Evolutionary conservation across 2,329 filamentous ascomycete species (phyloP), one percentile per base, ranked within the genome.

Genomic region (Graphilbum ipis-grandicollis): DNA sequence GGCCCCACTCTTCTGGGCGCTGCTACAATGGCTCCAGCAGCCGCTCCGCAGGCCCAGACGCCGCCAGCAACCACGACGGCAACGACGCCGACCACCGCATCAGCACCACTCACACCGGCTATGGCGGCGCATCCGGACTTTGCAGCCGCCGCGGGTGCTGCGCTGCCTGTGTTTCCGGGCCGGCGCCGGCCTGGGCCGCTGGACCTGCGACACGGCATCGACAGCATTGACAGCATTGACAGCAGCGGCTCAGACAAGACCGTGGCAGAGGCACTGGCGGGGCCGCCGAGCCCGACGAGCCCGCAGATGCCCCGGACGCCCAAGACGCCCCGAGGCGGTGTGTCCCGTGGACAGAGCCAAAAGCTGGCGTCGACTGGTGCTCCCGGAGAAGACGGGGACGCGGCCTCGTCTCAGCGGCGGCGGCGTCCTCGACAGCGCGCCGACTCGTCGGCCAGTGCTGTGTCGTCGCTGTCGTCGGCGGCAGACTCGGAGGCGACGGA

Each of bases 401-500:
- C 34, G 10, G 22, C 38, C 14, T 15, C 39, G n/a, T 19, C 28
- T 13, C 30, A 25, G 6, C 37, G 25, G 2, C 29, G 33, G 26
- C 26, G 14, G 26, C 9, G 5, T 28, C 41, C 18, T 14, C 41
- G 25, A 36, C 41, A 43, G 37, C 46, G 47, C 9, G 44, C 44
- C 10, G 45, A 45, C 19, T 46, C 45, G 36, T 44, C 41, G 34
- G 42, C 36, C 9, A 47, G 44, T 36, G 41, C 44, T 9, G 42
- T 43, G 15, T 56, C 53, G n/a, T 52, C 52, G n/a, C 49, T 56
- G 9, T 56, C 53, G 9, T 51, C 51, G 35, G 48, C 48, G 17
- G 19, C 25, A 14, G 36, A 34, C 9, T n/a, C 13, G 13, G 31
- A 31, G 5, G 4, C 15, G n/a, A 26, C 33, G 18, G 44, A 38